Conservation (phyloP, 176 grass and related monocot genomes). For the Oryza australiensis region DNA sequence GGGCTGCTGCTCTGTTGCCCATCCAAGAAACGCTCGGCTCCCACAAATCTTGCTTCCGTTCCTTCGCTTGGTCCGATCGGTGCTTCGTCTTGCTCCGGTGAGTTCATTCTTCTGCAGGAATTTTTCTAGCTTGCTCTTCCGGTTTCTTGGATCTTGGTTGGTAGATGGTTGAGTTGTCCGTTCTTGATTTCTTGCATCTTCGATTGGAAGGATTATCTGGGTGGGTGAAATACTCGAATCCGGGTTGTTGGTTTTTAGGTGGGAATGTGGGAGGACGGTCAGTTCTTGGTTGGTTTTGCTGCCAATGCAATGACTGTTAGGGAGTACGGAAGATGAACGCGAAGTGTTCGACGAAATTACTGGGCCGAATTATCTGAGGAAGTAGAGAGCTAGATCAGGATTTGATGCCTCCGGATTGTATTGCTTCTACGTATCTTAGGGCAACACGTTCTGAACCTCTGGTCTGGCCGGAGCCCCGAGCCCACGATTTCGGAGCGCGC, state of each 20-base stretch:
- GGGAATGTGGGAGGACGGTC: background rate
- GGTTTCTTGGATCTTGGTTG: background rate
- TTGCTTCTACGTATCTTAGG: background rate
- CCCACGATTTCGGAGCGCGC: no score
- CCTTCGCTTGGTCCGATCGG: background rate
- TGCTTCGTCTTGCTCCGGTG: background rate
- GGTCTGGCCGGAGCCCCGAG: no score
- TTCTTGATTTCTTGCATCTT: constrained; percentile 7
- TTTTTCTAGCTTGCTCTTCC: background rate
- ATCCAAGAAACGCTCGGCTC: background rate
- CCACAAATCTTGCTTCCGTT: background rate
- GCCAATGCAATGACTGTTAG: background rate
- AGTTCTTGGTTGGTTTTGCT: background rate
- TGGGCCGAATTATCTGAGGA: background rate
- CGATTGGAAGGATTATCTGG: background rate
- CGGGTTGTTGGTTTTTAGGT: constrained; percentile 23
- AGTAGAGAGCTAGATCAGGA: background rate
- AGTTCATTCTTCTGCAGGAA: background rate
- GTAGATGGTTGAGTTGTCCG: background rate
- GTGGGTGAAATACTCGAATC: background rate
- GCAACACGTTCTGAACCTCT: no score
- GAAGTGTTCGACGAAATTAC: constrained; percentile 1
- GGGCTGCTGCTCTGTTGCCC: background rate
- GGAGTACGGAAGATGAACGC: background rate
- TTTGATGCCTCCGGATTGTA: background rate